Base-by-base conservation (phyloP, 345 rosid genomes). In the Triadica sebifera region DNA sequence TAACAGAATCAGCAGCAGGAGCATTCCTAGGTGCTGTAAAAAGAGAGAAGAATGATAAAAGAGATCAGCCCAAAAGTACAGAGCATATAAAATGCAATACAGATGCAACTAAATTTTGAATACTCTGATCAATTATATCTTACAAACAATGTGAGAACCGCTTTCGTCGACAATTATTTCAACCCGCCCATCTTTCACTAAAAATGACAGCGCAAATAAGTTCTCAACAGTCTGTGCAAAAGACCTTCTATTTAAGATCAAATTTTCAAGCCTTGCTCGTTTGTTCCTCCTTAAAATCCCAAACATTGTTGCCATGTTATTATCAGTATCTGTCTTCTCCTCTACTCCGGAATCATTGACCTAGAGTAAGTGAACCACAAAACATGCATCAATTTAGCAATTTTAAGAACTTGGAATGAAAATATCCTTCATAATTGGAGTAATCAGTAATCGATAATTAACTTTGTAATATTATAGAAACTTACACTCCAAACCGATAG, bases 161-260 rank as follows among this genome's bases (percentile, higher is more conserved):
- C 74, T 82, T 34, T 82, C 81, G 63, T 90, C 87, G 59, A 93
- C 81, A 52, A 52, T 51, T 70, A 95, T 87, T 61, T 90, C 85
- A 53, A 84, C 89, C 22, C 99, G 85, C 55, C 99, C 99, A 65
- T 95, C 99, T 85, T 90, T 95, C 59, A 88, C 87, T 47, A 95
- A 82, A 85, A 93, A 93, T 8, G 99, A 95, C 50, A 95, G 80
- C 10, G 97, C 96, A 79, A 95, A 95, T 72, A 93, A 78, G 79
- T 93, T 95, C 81, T 95, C 97, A 38, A 93, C 90, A 0, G 99
- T 91, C 84, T 91, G 98, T 12, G 98, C 93, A 87, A 95, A 93
- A 50, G 92, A 95, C 20, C 72, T 84, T 69, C 97, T 82, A 69
- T 93, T 93, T 67, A 93, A 75, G 24, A 93, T 83, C 86, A 95